Percentiles rank a stretch among this genome's conserved stretches.
Evolutionary conservation across 805 yeast genomes (phyloP).

Genomic region (Candida nonsorbophila): DNA sequence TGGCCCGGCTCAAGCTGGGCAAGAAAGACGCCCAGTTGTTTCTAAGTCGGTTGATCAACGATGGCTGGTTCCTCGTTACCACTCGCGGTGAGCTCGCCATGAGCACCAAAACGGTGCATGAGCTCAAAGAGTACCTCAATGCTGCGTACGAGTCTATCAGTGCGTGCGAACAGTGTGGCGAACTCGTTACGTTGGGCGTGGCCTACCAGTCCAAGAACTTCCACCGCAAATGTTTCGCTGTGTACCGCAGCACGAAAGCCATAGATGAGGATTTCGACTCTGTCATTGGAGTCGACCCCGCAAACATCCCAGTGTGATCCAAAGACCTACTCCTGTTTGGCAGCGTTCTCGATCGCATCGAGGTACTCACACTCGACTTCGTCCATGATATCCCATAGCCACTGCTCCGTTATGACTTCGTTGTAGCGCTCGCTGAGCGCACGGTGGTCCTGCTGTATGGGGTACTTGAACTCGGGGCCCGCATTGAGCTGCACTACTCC

Average conservation of each 20-base stretch:
- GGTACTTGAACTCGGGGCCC: slow-evolving; percentile 55
- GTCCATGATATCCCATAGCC: slow-evolving; percentile 78
- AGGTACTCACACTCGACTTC: slow-evolving; percentile 65
- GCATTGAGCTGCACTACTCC: slow-evolving; percentile 72
- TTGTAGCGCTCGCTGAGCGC: slow-evolving; percentile 58
- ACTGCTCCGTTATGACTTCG: slow-evolving; percentile 73
- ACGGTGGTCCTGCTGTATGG: slow-evolving; percentile 28
- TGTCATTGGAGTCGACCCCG: not conserved
- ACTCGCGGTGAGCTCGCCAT: slow-evolving; percentile 24
- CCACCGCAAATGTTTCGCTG: slow-evolving; percentile 44
- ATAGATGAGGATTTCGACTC: not conserved
- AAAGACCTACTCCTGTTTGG: not conserved
- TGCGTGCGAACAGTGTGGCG: slow-evolving; percentile 46
- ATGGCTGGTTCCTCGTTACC: slow-evolving; percentile 49
- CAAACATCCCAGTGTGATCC: not conserved
- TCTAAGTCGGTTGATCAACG: slow-evolving; percentile 35
- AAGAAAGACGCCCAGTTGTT: slow-evolving; percentile 16
- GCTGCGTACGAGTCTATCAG: slow-evolving; percentile 24
- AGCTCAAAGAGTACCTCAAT: slow-evolving; percentile 39
- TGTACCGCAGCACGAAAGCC: slow-evolving; percentile 28
- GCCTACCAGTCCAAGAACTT: slow-evolving; percentile 39
- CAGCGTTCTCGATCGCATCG: slow-evolving; percentile 33
- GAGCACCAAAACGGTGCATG: slow-evolving; percentile 42
- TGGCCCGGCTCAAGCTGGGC: slow-evolving; percentile 6
- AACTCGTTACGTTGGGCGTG: slow-evolving; percentile 48